Percentiles rank a stretch among this genome's conserved stretches.
Evolutionary conservation across 2,329 filamentous ascomycete species (phyloP).

Genomic region (Alternaria atra): DNA sequence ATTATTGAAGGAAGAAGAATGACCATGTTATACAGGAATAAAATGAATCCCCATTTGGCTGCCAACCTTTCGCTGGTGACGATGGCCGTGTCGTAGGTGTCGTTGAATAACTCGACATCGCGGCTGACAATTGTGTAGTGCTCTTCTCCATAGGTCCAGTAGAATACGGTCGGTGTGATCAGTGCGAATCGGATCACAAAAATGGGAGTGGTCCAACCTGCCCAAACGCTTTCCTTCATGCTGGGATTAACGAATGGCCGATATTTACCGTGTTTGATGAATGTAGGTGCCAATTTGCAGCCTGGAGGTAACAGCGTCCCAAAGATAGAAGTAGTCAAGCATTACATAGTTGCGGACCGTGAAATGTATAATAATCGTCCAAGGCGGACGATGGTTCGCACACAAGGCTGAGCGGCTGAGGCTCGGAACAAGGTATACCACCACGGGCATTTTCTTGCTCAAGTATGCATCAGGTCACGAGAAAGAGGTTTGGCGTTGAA

Average conservation of each 20-base stretch:
- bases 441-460: background rate
- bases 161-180: conserved; percentile 10
- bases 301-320: background rate
- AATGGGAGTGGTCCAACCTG: background rate
- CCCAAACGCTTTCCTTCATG: background rate
- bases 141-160: background rate
- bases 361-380: background rate
- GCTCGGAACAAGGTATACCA: background rate
- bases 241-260: background rate
- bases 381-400: background rate
- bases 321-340: background rate
- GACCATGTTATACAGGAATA: conserved; percentile 13
- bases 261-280: background rate
- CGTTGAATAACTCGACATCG: conserved; percentile 20
- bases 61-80: conserved; percentile 18
- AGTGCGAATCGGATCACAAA: conserved; percentile 10
- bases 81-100: conserved; percentile 19
- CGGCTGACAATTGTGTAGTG: conserved; percentile 18
- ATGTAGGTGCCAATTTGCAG: background rate
- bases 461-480: background rate
- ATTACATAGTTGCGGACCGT: background rate
- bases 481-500: background rate
- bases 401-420: conserved; percentile 4
- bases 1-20: conserved; percentile 6
- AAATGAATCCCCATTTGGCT: conserved; percentile 12